Percentiles rank a stretch among this genome's conserved stretches.
These are phyloP conservation scores for Kwoniella europaea DNA, from an alignment of 768 basidiomycete genomes.

Conservation along the genomic window DNA sequence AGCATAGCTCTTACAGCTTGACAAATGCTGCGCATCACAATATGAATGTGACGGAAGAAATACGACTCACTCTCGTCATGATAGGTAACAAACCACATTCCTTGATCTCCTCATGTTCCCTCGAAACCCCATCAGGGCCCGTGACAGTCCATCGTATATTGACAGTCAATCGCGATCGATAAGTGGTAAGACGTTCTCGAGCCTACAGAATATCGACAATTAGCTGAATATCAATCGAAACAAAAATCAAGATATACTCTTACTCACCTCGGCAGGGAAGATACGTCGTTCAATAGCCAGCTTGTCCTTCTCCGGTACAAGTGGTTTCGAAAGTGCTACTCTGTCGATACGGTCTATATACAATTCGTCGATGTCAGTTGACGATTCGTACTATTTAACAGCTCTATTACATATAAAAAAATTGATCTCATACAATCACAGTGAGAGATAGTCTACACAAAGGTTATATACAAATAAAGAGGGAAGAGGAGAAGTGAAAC, in stretches of 20 bases:
- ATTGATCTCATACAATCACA: not conserved
- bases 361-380: not conserved
- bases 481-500: constrained; percentile 12
- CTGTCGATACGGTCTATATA: constrained; percentile 84
- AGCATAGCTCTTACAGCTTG: no score
- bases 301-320: constrained; percentile 82
- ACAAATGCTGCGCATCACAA: not conserved
- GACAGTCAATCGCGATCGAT: constrained; percentile 84
- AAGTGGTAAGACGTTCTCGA: constrained; percentile 88
- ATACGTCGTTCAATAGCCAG: constrained; percentile 74
- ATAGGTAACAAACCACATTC: constrained; percentile 94
- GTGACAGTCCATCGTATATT: constrained; percentile 82
- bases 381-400: not conserved
- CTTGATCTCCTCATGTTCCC: constrained; percentile 68
- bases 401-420: not conserved
- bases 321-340: constrained; percentile 79
- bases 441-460: no score
- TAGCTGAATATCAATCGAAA: not conserved
- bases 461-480: no score
- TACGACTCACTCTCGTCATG: constrained; percentile 84
- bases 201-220: constrained; percentile 63
- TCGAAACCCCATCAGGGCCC: constrained; percentile 63
- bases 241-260: no score
- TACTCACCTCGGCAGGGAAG: constrained; percentile 82
- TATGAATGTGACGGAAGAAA: not conserved